These are phyloP conservation scores for Fusarium burgessii DNA, from an alignment of 2,329 filamentous ascomycete species.

Conservation along the genomic window DNA sequence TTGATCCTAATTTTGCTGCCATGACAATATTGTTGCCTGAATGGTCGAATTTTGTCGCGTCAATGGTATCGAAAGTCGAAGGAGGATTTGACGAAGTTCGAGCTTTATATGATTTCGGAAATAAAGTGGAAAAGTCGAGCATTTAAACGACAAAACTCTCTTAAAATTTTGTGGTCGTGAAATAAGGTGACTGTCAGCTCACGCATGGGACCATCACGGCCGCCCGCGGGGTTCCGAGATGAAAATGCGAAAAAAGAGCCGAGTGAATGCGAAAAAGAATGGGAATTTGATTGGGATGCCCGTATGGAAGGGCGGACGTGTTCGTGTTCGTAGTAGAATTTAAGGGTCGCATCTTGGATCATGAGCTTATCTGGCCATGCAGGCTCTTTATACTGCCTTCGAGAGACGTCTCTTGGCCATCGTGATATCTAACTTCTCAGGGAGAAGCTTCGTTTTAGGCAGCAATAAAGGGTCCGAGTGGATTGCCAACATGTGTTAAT, in stretches of 20 bases:
- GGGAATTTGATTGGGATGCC: not conserved
- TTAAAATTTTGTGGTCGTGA: not conserved
- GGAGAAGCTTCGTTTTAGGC: too few relatives aligned
- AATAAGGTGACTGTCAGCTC: constrained; percentile 13
- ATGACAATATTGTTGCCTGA: not conserved
- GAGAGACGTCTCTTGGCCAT: too few relatives aligned
- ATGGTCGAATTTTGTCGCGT: not conserved
- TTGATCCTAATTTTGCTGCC: not conserved
- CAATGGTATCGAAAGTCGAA: not conserved
- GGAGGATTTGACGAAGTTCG: rapidly evolving
- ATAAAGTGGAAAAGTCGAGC: not conserved
- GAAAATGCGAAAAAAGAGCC: not conserved
- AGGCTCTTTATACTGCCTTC: too few relatives aligned
- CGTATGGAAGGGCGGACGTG: not conserved
- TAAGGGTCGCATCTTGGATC: not conserved
- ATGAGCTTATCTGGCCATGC: not conserved
- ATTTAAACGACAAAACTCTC: not conserved
- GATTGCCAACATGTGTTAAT: too few relatives aligned
- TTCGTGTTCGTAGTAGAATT: constrained; percentile 32
- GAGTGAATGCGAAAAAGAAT: constrained; percentile 4
- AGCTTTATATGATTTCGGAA: not conserved
- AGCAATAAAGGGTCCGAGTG: too few relatives aligned
- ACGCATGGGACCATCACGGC: constrained; percentile 8
- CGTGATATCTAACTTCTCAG: too few relatives aligned
- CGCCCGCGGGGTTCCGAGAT: not conserved